Evolutionary conservation across 257 asterid genomes (phyloP).

Genomic region (Prunella vulgaris): DNA sequence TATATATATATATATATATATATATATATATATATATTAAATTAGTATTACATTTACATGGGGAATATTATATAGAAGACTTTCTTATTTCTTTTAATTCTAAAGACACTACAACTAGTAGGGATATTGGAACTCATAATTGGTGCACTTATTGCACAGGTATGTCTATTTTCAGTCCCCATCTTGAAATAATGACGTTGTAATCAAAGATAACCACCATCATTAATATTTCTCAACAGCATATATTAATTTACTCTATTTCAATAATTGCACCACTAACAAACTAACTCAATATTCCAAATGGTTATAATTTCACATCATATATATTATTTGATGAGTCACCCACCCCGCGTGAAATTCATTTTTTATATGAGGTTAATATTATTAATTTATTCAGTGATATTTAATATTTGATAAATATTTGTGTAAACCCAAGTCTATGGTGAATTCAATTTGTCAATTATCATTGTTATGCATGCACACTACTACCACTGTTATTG

Average conservation of each 20-base stretch:
- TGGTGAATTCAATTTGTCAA: too few relatives aligned
- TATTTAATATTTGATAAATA: too few relatives aligned
- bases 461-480: too few relatives aligned
- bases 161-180: slow-evolving; percentile 16
- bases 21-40: too few relatives aligned
- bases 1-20: too few relatives aligned
- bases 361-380: too few relatives aligned
- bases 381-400: too few relatives aligned
- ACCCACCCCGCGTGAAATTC: too few relatives aligned
- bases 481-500: too few relatives aligned
- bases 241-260: not conserved
- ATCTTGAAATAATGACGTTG: slow-evolving; percentile 14
- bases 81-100: not conserved
- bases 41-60: too few relatives aligned
- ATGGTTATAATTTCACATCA: not conserved
- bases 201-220: slow-evolving; percentile 4
- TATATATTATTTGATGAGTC: not conserved
- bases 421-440: too few relatives aligned
- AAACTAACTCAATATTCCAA: not conserved
- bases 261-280: not conserved
- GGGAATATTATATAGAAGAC: too few relatives aligned
- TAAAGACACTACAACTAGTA: not conserved
- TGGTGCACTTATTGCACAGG: slow-evolving; percentile 12
- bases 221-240: slow-evolving; percentile 3
- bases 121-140: not conserved